Conservation (phyloP, 768 basidiomycete species). For the Gloeostereum incarnatum region DNA sequence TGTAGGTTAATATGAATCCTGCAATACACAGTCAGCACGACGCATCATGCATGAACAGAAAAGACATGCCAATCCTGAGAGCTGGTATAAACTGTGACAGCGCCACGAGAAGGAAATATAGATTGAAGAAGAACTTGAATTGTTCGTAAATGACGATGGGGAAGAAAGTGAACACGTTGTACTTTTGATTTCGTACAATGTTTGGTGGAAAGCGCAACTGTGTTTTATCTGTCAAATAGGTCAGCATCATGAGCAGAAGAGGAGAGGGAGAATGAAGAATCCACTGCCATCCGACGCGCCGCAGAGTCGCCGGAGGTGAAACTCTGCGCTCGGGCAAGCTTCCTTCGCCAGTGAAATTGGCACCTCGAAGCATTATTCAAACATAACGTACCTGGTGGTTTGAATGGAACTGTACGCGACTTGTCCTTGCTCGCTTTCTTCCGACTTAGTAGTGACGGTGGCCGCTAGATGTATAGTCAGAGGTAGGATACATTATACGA, state of each 20-base stretch:
- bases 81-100: conserved; percentile 94
- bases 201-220: conserved; percentile 76
- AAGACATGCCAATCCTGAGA: conserved; percentile 77
- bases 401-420: conserved; percentile 71
- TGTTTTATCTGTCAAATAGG: conserved; percentile 63
- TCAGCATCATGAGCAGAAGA: no score
- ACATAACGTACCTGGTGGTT: conserved; percentile 47
- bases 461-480: neutral
- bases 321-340: no score
- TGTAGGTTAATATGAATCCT: conserved; percentile 95
- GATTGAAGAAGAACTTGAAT: conserved; percentile 99
- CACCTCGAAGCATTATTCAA: neutral
- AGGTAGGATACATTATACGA: no score
- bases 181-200: conserved; percentile 95
- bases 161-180: conserved; percentile 93
- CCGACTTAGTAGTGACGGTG: conserved; percentile 16
- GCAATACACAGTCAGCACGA: conserved; percentile 5
- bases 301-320: no score
- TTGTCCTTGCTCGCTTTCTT: conserved; percentile 43
- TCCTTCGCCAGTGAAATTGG: conserved; percentile 5
- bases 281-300: no score
- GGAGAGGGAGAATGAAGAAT: no score
- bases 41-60: neutral
- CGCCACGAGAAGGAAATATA: conserved; percentile 96
- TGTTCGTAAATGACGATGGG: conserved; percentile 98